Evolutionary conservation across 2,329 filamentous ascomycete genomes (phyloP).

Genomic region (Mollisiaceae sp.): DNA sequence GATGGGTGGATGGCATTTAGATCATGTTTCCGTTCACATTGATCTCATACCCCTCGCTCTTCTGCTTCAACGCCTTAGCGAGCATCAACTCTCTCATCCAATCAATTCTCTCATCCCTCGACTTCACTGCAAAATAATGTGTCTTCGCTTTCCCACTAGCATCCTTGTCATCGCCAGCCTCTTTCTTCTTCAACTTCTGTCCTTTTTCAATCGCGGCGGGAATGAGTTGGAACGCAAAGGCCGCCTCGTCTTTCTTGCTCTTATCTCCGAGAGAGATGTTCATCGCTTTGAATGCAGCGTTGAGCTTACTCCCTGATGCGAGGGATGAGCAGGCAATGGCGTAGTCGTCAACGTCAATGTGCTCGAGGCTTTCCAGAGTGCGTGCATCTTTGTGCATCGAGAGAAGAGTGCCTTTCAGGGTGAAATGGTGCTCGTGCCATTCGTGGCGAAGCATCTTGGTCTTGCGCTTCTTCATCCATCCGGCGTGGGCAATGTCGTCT

Average conservation of each 20-base stretch:
- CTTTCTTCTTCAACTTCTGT: conserved; percentile 53
- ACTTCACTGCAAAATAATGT: conserved; percentile 91
- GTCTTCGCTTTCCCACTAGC: conserved; percentile 75
- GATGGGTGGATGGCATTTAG: conserved; percentile 41
- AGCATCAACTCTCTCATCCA: conserved; percentile 97
- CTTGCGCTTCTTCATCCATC: conserved; percentile 94
- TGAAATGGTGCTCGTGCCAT: conserved; percentile 92
- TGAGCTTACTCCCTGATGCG: conserved; percentile 76
- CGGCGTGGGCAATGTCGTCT: conserved; percentile 71
- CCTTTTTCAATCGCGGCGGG: conserved; percentile 55
- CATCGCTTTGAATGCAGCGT: conserved; percentile 84
- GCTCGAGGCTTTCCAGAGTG: conserved; percentile 64
- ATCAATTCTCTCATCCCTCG: conserved; percentile 88
- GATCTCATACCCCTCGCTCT: conserved; percentile 82
- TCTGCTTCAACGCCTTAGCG: conserved; percentile 84
- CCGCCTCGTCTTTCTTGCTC: conserved; percentile 58
- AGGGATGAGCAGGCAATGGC: conserved; percentile 82
- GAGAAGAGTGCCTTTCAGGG: conserved; percentile 75
- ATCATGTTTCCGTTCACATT: conserved; percentile 82
- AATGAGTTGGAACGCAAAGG: conserved; percentile 86
- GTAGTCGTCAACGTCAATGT: conserved; percentile 88
- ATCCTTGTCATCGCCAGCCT: conserved; percentile 49
- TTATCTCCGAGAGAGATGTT: conserved; percentile 64
- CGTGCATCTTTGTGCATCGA: conserved; percentile 75
- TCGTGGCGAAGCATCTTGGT: conserved; percentile 88